Evolutionary conservation across 2,329 filamentous ascomycete genomes (phyloP), one percentile per base, ranked within the genome.

Genomic region (Coniochaeta ligniaria): DNA sequence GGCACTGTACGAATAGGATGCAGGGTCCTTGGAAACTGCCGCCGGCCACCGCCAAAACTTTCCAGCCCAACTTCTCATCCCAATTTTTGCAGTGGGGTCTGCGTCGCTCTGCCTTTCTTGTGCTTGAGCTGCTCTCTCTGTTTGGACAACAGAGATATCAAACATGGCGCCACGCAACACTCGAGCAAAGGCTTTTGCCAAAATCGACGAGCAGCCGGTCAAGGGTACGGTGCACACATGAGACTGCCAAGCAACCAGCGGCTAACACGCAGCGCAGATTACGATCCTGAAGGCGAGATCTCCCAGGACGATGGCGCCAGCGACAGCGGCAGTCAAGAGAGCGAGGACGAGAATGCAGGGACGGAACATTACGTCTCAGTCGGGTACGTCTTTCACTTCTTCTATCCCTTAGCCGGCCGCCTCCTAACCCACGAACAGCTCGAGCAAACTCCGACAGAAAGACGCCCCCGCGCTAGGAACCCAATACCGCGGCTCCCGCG

Each of bases 311-410:
- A 83, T 60, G 83, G 83, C 55, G 79, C 77, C 50, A 79, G 73
- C 16, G 82, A 78, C 58, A 84, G 80, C 52, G 80, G 74, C 33
- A 81, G 76, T 17, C 8, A 45, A 20, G 78, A 74, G 17, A 80
- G 79, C 67, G 77, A 75, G 6, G 76, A 81, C 31, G 80, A 80
- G 56, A 75, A 83, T 62, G 80, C 81, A 12, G 92, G 89, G 22
- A 89, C 93, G 35, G 94, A 96, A 68, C 94, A 98, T 72, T 98
- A 98, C 71, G 83, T 90, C 50, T 75, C 82, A 59, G 91, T 96
- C 35, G 89, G 88, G 81, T 89, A 77, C 16, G 38, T 41, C 38
- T 9, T 20, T 20, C 35, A 36, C 22, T n/a, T 31, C 22, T 45
- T n/a, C 6, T 20, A 9, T 12, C 50, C 56, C 12, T 43, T 58